Evolutionary conservation across 2,329 filamentous ascomycete species (phyloP).

Genomic region (Graphiopsis chlorocephala): DNA sequence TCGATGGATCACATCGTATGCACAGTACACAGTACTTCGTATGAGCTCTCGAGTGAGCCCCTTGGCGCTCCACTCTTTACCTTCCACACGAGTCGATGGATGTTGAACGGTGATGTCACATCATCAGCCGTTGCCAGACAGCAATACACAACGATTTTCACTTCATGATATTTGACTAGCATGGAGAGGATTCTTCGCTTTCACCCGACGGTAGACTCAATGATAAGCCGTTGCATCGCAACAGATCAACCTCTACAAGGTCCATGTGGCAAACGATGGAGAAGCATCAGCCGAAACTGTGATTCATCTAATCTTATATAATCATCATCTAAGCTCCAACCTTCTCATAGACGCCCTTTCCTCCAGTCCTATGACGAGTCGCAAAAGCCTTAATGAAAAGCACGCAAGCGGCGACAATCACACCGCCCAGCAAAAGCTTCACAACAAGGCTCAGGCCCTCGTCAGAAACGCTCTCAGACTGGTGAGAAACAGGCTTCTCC

Average conservation of each 20-base stretch:
- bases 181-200: neutral
- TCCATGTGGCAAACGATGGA: neutral
- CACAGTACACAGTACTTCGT: neutral
- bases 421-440: conserved; percentile 46
- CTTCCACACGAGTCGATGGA: neutral
- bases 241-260: neutral
- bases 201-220: neutral
- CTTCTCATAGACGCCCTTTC: conserved; percentile 30
- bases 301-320: conserved; percentile 2
- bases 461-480: conserved; percentile 14
- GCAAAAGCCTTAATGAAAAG: conserved; percentile 25
- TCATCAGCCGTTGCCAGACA: neutral
- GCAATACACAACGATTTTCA: neutral
- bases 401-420: conserved; percentile 43
- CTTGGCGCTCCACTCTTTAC: conserved; percentile 3
- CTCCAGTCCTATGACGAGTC: conserved; percentile 17
- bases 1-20: neutral
- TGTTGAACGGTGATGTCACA: neutral
- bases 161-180: neutral
- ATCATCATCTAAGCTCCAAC: conserved; percentile 13
- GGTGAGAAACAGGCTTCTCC: conserved; percentile 15
- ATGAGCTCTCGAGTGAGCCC: neutral
- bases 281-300: neutral
- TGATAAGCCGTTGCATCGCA: neutral
- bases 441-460: conserved; percentile 42